A percentile compares a stretch with the other conserved stretches of the same genome.
Evolutionary conservation across 163 green algal genomes (phyloP).

Genomic region (Coccomyxa subellipsoidea): DNA sequence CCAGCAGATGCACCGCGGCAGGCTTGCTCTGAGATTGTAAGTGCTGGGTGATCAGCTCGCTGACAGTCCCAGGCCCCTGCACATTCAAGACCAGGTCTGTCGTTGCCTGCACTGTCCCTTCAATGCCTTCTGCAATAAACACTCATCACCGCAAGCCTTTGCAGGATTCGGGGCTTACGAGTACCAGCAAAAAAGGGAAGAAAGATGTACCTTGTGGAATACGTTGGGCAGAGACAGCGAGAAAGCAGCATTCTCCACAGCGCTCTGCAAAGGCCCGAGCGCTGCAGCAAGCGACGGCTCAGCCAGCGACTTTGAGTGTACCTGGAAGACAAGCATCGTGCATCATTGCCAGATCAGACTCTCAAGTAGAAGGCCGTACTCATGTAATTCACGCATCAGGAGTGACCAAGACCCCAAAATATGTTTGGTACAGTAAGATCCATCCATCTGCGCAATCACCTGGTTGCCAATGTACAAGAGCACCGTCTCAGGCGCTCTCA

Average conservation of each 20-base stretch:
- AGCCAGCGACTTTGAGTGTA: neutral
- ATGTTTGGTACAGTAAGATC: no score
- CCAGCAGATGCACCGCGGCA: neutral
- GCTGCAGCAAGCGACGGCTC: neutral
- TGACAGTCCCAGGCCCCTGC: neutral
- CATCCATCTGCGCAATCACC: neutral
- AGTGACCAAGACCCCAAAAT: no score
- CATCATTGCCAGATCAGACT: no score
- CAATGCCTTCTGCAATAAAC: no score
- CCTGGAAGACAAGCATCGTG: neutral
- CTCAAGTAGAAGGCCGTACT: no score
- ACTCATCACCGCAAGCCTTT: no score
- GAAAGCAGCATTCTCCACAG: neutral
- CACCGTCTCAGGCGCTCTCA: neutral
- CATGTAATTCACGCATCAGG: no score
- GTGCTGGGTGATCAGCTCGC: neutral
- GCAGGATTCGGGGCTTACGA: no score
- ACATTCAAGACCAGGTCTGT: neutral
- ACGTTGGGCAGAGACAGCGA: slow-evolving; percentile 1
- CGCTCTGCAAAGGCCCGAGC: neutral
- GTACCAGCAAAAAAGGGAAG: neutral
- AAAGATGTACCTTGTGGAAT: neutral
- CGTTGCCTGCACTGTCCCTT: no score
- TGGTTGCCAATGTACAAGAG: neutral
- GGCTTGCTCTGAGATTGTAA: neutral